phyloP scores from a whole-genome alignment of 2,329 filamentous ascomycete genomes.

The Pseudovirgaria hyperparasitica region DNA sequence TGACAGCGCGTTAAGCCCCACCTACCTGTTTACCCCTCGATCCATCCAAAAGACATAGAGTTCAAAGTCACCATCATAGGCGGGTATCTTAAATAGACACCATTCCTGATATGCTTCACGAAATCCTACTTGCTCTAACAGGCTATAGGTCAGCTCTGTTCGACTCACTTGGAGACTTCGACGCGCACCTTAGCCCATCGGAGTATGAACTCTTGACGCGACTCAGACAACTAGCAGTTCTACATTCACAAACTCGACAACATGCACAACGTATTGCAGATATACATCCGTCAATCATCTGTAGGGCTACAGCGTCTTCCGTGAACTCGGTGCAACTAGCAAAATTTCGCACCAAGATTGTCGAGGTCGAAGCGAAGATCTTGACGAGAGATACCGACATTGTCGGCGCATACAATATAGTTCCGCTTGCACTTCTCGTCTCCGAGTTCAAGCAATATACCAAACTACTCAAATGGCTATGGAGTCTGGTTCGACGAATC shows the following conservation, averaged over 20 bases:
- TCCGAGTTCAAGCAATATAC: slow-evolving; percentile 81
- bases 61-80: not conserved
- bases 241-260: slow-evolving; percentile 60
- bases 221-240: slow-evolving; percentile 62
- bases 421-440: slow-evolving; percentile 76
- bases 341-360: slow-evolving; percentile 68
- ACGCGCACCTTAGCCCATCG: slow-evolving; percentile 53
- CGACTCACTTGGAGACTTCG: slow-evolving; percentile 33
- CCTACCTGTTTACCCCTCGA: too few species aligned
- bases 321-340: slow-evolving; percentile 64
- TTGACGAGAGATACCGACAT: slow-evolving; percentile 62
- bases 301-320: slow-evolving; percentile 72
- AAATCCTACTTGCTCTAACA: slow-evolving; percentile 91
- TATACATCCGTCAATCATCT: slow-evolving; percentile 67
- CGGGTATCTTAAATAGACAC: not conserved
- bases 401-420: slow-evolving; percentile 87
- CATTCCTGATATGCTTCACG: slow-evolving; percentile 80
- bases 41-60: not conserved
- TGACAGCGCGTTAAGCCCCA: too few species aligned
- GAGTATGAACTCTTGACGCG: slow-evolving; percentile 72
- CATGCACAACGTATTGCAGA: slow-evolving; percentile 55
- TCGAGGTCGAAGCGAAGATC: slow-evolving; percentile 72
- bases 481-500: slow-evolving; percentile 31
- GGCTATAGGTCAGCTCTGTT: slow-evolving; percentile 87
- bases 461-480: slow-evolving; percentile 74